These are phyloP conservation scores for Canavalia gladiata DNA, from an alignment of 306 rosid genomes.

Conservation along the genomic window DNA sequence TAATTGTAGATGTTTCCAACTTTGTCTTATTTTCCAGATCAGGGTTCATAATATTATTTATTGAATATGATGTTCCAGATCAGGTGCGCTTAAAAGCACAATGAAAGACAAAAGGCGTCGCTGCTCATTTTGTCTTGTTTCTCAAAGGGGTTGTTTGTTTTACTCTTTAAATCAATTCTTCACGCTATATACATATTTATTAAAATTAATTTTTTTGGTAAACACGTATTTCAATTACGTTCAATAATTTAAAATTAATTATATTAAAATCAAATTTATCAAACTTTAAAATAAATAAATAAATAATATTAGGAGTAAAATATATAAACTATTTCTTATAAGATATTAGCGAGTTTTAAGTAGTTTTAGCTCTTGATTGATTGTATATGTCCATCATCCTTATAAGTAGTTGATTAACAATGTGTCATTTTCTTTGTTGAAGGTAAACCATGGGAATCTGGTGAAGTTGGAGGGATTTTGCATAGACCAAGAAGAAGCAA, in stretches of 20 bases:
- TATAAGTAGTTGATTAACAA: constrained; percentile 18
- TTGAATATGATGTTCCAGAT: background rate
- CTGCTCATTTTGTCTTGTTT: background rate
- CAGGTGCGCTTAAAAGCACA: constrained; percentile 39
- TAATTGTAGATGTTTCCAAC: constrained; percentile 33
- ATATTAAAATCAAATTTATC: too few relatives aligned
- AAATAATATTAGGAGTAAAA: too few relatives aligned
- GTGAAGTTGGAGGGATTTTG: constrained; percentile 96
- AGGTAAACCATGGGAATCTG: constrained; percentile 97
- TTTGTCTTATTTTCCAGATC: constrained; percentile 42
- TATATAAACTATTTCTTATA: too few relatives aligned
- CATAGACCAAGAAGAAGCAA: constrained; percentile 74
- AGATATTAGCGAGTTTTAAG: too few relatives aligned
- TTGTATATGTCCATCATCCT: background rate
- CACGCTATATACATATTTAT: too few relatives aligned
- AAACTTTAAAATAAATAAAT: too few relatives aligned
- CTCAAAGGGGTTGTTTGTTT: background rate
- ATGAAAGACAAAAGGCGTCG: constrained; percentile 36
- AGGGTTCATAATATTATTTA: background rate
- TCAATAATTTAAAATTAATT: too few relatives aligned
- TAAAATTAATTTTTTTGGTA: too few relatives aligned
- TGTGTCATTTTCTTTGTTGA: constrained; percentile 39
- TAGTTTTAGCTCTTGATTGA: background rate
- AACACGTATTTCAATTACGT: too few relatives aligned
- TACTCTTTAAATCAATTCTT: too few relatives aligned